Evolutionary conservation across 225 moss, liverwort and hornwort species (phyloP).

Genomic region (Physcomitrium patens): DNA sequence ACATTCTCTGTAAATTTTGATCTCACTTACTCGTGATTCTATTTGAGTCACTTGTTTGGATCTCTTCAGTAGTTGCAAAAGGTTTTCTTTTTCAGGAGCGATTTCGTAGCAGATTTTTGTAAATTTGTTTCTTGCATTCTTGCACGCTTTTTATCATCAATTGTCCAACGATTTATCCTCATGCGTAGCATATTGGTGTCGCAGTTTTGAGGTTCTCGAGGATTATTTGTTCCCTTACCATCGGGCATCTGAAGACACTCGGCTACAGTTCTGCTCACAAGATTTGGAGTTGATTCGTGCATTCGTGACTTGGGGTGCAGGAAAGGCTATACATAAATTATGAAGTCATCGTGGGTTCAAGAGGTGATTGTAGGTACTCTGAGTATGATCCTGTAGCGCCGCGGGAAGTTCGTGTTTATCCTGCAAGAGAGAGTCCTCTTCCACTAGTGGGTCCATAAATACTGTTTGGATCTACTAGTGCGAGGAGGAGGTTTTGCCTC

Average conservation of each 20-base stretch:
- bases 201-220: conserved; percentile 29
- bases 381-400: conserved; percentile 33
- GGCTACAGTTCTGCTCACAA: not conserved
- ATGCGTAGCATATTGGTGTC: conserved; percentile 5
- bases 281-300: conserved; percentile 19
- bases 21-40: not conserved
- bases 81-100: not conserved
- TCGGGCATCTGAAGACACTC: conserved; percentile 14
- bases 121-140: not conserved
- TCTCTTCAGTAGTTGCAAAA: not conserved
- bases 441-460: conserved; percentile 53
- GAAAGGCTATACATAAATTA: conserved; percentile 15
- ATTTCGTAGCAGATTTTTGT: not conserved
- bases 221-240: not conserved
- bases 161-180: not conserved
- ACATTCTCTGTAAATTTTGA: not conserved
- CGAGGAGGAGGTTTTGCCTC: conserved; percentile 33
- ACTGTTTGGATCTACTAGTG: conserved; percentile 56
- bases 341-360: conserved; percentile 34
- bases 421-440: conserved; percentile 40
- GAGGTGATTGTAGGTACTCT: conserved; percentile 18
- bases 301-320: not conserved
- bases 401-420: conserved; percentile 15
- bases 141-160: not conserved
- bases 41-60: not conserved